Conservation (phyloP, 768 basidiomycete genomes). For the Mycena metata region DNA sequence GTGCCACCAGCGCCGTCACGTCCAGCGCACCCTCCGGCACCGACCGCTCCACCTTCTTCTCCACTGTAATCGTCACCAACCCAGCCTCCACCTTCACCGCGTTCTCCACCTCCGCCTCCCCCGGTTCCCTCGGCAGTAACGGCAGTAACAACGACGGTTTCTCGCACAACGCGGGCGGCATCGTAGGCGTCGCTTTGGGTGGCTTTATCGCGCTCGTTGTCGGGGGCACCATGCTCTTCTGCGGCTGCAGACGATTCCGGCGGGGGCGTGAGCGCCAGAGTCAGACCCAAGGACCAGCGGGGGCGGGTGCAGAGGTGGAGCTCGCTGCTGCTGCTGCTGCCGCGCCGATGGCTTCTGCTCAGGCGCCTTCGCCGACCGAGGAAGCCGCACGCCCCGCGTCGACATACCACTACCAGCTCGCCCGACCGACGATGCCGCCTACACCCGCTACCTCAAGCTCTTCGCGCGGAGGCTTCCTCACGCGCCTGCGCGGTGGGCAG, state of each 20-base stretch:
- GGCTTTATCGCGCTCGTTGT: conserved; percentile 10
- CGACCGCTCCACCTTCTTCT: not conserved
- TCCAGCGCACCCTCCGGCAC: not conserved
- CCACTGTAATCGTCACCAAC: conserved; percentile 2
- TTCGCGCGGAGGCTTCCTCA: conserved; percentile 4
- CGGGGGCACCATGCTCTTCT: not conserved
- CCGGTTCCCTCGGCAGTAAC: not conserved
- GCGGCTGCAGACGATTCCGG: not conserved
- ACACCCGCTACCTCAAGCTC: conserved; percentile 12
- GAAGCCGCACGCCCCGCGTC: not conserved
- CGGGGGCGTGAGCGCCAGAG: not conserved
- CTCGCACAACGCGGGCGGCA: conserved; percentile 23
- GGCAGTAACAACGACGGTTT: not conserved
- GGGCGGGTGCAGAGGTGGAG: not conserved
- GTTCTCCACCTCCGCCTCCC: conserved; percentile 5
- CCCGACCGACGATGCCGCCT: conserved; percentile 20
- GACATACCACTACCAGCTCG: conserved; percentile 5
- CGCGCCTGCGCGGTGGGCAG: conserved; percentile 16
- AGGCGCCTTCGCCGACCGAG: not conserved
- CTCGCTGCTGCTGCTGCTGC: not conserved
- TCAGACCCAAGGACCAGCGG: not conserved
- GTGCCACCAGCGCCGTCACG: not conserved
- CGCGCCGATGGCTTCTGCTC: too few species aligned
- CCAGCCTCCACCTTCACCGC: conserved; percentile 4
- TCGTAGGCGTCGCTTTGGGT: conserved; percentile 25